These are phyloP conservation scores for Xylariaceae sp. DNA, from an alignment of 2,329 filamentous ascomycete genomes.

Conservation along the genomic window DNA sequence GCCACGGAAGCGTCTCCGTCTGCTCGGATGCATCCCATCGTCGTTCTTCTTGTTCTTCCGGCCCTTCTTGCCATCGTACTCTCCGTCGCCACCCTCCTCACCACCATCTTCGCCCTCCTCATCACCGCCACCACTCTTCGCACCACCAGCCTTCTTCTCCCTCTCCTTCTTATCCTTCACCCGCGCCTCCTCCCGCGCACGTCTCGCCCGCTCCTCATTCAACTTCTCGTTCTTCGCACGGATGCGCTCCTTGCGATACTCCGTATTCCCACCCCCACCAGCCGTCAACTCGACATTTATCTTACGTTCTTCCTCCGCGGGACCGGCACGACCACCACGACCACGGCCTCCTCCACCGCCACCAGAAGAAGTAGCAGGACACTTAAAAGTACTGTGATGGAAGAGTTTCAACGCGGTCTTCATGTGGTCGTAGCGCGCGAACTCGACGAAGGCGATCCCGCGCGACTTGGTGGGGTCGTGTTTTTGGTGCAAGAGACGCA, in stretches of 20 bases:
- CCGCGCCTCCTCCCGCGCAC: conserved; percentile 41
- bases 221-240: conserved; percentile 81
- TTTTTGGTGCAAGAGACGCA: conserved; percentile 70
- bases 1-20: conserved; percentile 33
- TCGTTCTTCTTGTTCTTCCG: conserved; percentile 11
- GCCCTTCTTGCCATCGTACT: conserved; percentile 31
- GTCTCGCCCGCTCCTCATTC: conserved; percentile 55
- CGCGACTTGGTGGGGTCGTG: conserved; percentile 58
- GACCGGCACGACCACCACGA: background rate
- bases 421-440: conserved; percentile 80
- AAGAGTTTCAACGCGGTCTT: conserved; percentile 87
- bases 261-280: conserved; percentile 77
- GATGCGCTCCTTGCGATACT: conserved; percentile 69
- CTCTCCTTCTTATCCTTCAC: conserved; percentile 36
- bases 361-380: conserved; percentile 40
- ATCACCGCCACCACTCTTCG: conserved; percentile 19
- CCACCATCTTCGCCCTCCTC: conserved; percentile 20
- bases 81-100: conserved; percentile 25
- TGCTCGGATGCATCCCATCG: conserved; percentile 47
- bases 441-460: conserved; percentile 85
- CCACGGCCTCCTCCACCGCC: too few relatives aligned
- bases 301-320: conserved; percentile 47
- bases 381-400: conserved; percentile 71
- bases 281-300: conserved; percentile 95
- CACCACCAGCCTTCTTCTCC: conserved; percentile 27